phyloP scores from a whole-genome alignment of 73 alveolate species.

The Urostyla sp. region DNA sequence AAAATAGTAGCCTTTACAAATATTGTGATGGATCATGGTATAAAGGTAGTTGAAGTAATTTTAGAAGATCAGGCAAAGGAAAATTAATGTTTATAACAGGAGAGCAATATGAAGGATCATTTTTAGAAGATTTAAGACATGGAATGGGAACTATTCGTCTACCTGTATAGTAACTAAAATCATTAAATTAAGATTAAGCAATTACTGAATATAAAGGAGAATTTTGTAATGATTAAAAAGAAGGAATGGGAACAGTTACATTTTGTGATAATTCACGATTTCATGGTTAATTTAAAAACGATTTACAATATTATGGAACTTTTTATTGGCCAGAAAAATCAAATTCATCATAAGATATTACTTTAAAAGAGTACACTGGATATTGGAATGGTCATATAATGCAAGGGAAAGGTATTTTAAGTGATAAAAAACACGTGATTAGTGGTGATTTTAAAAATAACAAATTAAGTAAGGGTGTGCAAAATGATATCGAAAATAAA shows the following conservation, averaged over 20 bases:
- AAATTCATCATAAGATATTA: not conserved
- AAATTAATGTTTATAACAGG: slow-evolving; percentile 24
- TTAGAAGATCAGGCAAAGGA: slow-evolving; percentile 27
- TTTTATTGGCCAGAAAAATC: slow-evolving; percentile 20
- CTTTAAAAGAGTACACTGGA: slow-evolving; percentile 40
- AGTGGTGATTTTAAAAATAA: slow-evolving; percentile 25
- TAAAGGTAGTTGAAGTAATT: not conserved
- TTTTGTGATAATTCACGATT: slow-evolving; percentile 36
- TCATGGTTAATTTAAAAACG: slow-evolving; percentile 28
- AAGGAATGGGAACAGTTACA: slow-evolving; percentile 4
- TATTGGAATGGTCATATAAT: slow-evolving; percentile 43
- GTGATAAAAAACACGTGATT: slow-evolving; percentile 4
- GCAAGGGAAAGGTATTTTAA: slow-evolving; percentile 30
- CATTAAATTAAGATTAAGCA: not conserved
- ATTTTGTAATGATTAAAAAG: slow-evolving; percentile 18
- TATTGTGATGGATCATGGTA: slow-evolving; percentile 54
- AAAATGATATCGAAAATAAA: not conserved
- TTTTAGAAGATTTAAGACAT: slow-evolving; percentile 36
- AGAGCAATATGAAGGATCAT: slow-evolving; percentile 31
- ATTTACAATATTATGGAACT: slow-evolving; percentile 35
- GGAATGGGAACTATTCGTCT: slow-evolving; percentile 19
- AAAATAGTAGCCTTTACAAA: slow-evolving; percentile 2
- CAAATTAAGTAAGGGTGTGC: slow-evolving; percentile 8
- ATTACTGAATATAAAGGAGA: slow-evolving; percentile 14
- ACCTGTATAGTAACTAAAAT: not conserved